These are phyloP conservation scores for Willaertia magna DNA, from an alignment of 208 protist species.

Conservation along the genomic window DNA sequence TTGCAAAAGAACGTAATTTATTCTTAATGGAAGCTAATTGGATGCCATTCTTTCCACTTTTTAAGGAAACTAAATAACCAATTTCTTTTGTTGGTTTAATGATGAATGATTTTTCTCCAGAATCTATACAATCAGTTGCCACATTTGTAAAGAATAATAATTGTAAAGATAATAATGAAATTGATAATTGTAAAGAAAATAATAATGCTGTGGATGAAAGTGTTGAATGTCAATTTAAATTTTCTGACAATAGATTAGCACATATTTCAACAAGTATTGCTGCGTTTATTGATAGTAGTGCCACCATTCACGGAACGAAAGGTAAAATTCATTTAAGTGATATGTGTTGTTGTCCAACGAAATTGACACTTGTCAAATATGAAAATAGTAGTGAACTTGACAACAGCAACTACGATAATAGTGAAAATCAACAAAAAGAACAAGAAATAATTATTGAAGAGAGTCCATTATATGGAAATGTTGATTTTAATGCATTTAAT, in stretches of 20 bases:
- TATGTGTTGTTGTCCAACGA: background rate
- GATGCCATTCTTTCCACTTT: slow-evolving; percentile 7
- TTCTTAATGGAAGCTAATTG: slow-evolving; percentile 14
- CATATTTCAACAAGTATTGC: background rate
- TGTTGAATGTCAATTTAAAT: background rate
- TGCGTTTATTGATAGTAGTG: background rate
- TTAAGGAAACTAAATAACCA: background rate
- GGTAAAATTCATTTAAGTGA: background rate
- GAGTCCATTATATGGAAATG: background rate
- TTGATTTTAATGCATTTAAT: background rate
- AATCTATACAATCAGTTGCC: background rate
- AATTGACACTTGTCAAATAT: background rate
- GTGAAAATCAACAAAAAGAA: no score
- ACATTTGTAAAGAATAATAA: background rate
- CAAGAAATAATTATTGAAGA: background rate
- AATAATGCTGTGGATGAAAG: background rate
- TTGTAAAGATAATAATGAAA: no score
- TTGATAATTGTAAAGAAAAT: no score
- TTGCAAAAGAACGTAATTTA: background rate
- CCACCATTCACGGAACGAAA: background rate
- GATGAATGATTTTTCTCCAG: background rate
- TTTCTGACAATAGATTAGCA: background rate
- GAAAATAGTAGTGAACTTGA: no score
- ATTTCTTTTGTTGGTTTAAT: background rate
- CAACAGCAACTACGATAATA: no score